phyloP scores from a whole-genome alignment of 768 basidiomycete species.

The Daedaleopsis nitida region DNA sequence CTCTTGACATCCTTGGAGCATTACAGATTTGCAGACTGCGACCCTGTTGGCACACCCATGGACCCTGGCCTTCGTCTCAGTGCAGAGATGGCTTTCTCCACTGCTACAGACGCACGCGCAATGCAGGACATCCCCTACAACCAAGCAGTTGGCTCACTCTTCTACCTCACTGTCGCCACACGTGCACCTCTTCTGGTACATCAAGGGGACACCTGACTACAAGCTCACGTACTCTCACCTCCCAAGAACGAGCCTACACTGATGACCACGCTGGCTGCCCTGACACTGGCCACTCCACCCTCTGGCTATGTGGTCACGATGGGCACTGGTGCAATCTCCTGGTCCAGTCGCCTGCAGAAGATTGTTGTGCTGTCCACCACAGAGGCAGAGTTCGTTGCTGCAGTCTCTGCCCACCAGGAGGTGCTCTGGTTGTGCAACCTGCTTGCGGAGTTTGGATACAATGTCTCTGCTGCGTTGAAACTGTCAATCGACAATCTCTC shows the following conservation, averaged over 20 bases:
- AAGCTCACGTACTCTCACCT: slow-evolving; percentile 9
- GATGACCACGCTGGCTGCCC: slow-evolving; percentile 14
- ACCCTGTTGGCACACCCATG: not conserved
- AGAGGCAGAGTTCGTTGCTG: slow-evolving; percentile 44
- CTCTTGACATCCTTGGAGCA: slow-evolving; percentile 1
- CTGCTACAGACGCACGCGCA: not conserved
- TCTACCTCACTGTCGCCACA: slow-evolving; percentile 33
- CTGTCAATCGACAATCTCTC: no score
- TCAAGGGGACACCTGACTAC: slow-evolving; percentile 7
- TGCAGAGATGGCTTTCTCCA: slow-evolving; percentile 6
- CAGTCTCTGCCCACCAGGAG: slow-evolving; percentile 33
- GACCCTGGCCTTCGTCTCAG: slow-evolving; percentile 2
- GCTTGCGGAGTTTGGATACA: no score
- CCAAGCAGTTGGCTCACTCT: slow-evolving; percentile 26
- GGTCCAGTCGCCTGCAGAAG: slow-evolving; percentile 40
- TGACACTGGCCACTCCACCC: slow-evolving; percentile 5
- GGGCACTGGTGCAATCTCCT: slow-evolving; percentile 38
- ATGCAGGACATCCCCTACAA: slow-evolving; percentile 16
- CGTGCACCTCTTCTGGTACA: slow-evolving; percentile 36
- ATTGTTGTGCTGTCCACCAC: slow-evolving; percentile 41
- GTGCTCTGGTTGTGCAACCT: slow-evolving; percentile 35
- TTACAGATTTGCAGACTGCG: not conserved
- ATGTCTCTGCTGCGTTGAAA: no score
- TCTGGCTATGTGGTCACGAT: slow-evolving; percentile 40
- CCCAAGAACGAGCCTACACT: slow-evolving; percentile 23